Base-by-base conservation (phyloP, 140 eudicot species). In the Cichorium intybus region DNA sequence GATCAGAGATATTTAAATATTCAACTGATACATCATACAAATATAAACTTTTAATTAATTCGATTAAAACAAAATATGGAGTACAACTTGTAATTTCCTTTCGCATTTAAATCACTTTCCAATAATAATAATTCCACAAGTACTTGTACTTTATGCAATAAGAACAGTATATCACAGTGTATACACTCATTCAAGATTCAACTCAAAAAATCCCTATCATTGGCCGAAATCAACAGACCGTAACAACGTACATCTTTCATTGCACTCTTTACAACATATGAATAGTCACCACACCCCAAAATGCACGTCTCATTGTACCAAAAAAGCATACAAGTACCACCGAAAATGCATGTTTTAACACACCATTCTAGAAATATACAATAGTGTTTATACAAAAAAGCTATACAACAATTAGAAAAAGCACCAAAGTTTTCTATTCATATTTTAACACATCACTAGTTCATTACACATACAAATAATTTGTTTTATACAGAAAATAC, bases 281-380 rank as follows among this genome's bases (percentile, higher is more conserved):
- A 60, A 22, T 18, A 64, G n/a, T 49, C 15, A 20, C 12, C 7
- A n/a, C 21, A 33, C 23, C 60, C 71, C 33, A 65, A 51, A 50
- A 7, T 31, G 35, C 50, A 65, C 47, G 49, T 43, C 49, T 15
- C 49, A 5, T 0, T 14, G 49, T 43, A 43, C 49, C n/a, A n/a
- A 43, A 43, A 43, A 43, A 15, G 18, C 20, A 43, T 43, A 5
- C 0, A 15, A 43, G 49, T 18, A 15, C 49, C 49, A 43, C 49
- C 1, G 0, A 43, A 43, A 14, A 43, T 15, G 18, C 6, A 43
- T 43, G 49, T 14, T 43, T 43, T 14, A 43, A 7, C 11, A 0
- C 1, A 39, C 12, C 46, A 39, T 39, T 39, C 10, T 14, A 35
- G 10, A 35, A 35, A 35, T 35, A 10, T 14, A 14, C 10, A 35